Evolutionary conservation across 768 basidiomycete species (phyloP), one percentile per base, ranked within the genome.

Genomic region (Artomyces pyxidatus): DNA sequence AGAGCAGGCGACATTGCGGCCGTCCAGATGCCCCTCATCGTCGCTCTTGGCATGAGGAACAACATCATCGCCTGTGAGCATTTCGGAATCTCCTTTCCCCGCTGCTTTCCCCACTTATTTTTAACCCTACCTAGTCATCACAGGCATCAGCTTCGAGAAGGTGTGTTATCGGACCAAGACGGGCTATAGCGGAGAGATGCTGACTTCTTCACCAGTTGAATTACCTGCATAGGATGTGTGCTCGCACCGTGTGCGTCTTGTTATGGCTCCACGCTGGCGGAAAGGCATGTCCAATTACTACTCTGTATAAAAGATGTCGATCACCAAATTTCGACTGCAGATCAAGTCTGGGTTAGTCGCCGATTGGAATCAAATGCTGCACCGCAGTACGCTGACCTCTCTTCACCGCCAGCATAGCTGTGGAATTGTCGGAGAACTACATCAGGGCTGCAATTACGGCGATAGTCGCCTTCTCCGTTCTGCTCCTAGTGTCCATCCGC

Each of bases 41-140:
- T 73, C 12, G 79, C 72, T 2, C 70, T 85, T 22, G 79, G 78
- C 1, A 77, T 75, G 52, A 77, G 77, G 65, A 83, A 84, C 61
- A 83, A 83, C 49, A 58, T 79, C 22, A 62, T 78, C 27, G 59
- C 66, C 1, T 59, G 70, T 71, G 53, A n/a, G 70, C n/a, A n/a
- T n/a, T n/a, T n/a, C n/a, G n/a, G n/a, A n/a, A n/a, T n/a, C n/a
- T 61, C 23, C n/a, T n/a, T 12, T n/a, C n/a, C n/a, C n/a, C n/a
- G n/a, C n/a, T n/a, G n/a, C n/a, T n/a, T n/a, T n/a, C n/a, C n/a
- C n/a, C n/a, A n/a, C n/a, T n/a, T n/a, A n/a, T n/a, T n/a, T n/a
- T n/a, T n/a, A n/a, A n/a, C n/a, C n/a, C n/a, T n/a, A n/a, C n/a
- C n/a, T n/a, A n/a, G n/a, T n/a, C n/a, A n/a, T n/a, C n/a, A n/a